Base-by-base conservation (phyloP, 73 alveolate genomes). In the Paramecium sexaurelia region DNA sequence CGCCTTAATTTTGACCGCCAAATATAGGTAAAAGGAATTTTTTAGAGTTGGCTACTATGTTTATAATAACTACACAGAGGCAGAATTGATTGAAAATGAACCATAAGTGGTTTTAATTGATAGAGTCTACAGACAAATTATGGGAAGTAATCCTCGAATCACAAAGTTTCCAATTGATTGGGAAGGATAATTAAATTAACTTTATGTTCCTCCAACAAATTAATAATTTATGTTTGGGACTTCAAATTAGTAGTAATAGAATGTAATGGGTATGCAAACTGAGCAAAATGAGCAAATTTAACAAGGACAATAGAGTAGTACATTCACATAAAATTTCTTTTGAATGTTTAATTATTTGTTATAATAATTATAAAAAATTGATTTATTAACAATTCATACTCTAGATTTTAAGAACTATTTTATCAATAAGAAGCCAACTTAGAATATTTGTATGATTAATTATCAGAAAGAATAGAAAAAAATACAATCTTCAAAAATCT, bases 11-110 rank as follows among this genome's bases (percentile, higher is more conserved):
- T 86, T 98, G 89, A 96, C 99, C 55, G 96, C 99, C 92, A 93
- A 97, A 61, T 98, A 97, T 94, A 95, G 96, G 75, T 84, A 96
- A 61, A 95, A 98, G 83, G 99, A 98, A 84, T 98, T 97, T 96
- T 97, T 96, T 94, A 93, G 99, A 92, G 97, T 78, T 41, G 99
- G 99, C 45, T 98, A 98, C 93, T 98, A 97, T 92, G 99, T 97
- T 85, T 97, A 97, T 94, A 97, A 97, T 93, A 55, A 57, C 92
- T 98, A 98, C 90, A 97, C 95, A 26, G 97, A 96, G 88, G 97
- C 95, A 33, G 99, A 95, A 71, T 94, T 96, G 90, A 95, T 94
- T 94, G 97, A 92, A 92, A 97, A 96, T 92, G 99, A 97, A 17
- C 99, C 99, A n/a, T 85, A 83, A 39, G 67, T 57, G 29, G 97